phyloP scores from a whole-genome alignment of 1,284 basidiomycete genomes.

The Moesziomyces antarcticus region DNA sequence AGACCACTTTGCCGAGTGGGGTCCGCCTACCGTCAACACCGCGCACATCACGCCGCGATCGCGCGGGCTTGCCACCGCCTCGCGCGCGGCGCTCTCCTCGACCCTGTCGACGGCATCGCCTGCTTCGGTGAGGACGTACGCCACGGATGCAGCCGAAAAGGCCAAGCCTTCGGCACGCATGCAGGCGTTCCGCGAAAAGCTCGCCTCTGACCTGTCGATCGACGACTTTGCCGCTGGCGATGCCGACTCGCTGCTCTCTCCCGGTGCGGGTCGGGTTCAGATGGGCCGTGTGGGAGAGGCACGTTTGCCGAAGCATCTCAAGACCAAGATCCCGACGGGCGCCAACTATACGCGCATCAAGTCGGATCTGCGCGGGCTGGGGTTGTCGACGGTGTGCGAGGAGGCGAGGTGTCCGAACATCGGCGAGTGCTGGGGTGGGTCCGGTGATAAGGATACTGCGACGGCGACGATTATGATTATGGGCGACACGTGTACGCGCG shows the following conservation, averaged over 20 bases:
- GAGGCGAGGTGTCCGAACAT: constrained; percentile 99
- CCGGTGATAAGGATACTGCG: constrained; percentile 79
- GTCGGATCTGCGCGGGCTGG: constrained; percentile 90
- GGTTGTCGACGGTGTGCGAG: constrained; percentile 95
- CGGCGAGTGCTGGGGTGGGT: constrained; percentile 97
- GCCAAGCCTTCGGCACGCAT: constrained; percentile 34
- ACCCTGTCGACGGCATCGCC: constrained; percentile 2
- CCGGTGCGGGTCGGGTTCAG: constrained; percentile 35
- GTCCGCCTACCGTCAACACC: constrained; percentile 51
- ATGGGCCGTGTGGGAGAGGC: constrained; percentile 56
- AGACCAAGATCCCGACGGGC: constrained; percentile 84
- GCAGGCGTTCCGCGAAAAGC: constrained; percentile 51
- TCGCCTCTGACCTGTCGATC: constrained; percentile 54
- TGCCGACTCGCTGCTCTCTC: constrained; percentile 16
- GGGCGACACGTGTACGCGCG: constrained; percentile 99
- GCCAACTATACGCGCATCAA: constrained; percentile 91
- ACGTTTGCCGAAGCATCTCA: constrained; percentile 88
- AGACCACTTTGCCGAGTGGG: constrained; percentile 60
- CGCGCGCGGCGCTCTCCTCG: neutral
- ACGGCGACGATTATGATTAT: constrained; percentile 96
- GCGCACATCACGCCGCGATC: constrained; percentile 49
- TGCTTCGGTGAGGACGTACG: constrained; percentile 19
- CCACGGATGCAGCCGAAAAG: constrained; percentile 23
- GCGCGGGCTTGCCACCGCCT: constrained; percentile 24
- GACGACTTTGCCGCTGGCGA: constrained; percentile 56